Conservation (phyloP, 352 stramenopile genomes). For the Globisporangium radiosum region DNA sequence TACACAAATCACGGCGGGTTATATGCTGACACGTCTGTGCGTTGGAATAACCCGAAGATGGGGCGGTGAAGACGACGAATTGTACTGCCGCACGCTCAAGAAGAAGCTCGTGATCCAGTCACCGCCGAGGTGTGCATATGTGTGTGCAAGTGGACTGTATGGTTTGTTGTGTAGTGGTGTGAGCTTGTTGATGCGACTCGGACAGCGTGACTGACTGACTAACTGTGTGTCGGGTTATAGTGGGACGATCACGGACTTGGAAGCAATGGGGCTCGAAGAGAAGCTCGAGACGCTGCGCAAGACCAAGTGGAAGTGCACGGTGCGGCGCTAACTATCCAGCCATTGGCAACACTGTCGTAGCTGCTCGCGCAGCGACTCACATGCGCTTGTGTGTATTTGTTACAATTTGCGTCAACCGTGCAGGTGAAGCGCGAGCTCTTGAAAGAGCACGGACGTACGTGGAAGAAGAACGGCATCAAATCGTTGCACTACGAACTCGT, state of each 20-base stretch:
- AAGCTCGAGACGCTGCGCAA: conserved; percentile 32
- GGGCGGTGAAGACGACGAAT: conserved; percentile 50
- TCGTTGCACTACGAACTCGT: conserved; percentile 36
- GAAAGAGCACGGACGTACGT: conserved; percentile 47
- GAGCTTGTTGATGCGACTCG: no score
- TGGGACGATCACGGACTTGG: conserved; percentile 39
- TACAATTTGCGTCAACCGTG: not conserved
- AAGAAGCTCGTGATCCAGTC: conserved; percentile 39
- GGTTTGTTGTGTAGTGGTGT: no score
- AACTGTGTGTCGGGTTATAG: conserved; percentile 14
- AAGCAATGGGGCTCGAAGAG: conserved; percentile 32
- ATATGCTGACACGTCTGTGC: no score
- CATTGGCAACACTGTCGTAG: no score
- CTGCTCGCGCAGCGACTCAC: not conserved
- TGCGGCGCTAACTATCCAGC: not conserved
- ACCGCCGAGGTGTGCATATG: conserved; percentile 20
- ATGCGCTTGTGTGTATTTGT: not conserved
- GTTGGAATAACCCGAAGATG: conserved; percentile 12
- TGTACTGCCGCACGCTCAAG: conserved; percentile 44
- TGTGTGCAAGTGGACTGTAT: no score
- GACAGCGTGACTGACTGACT: no score
- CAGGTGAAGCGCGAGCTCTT: conserved; percentile 43
- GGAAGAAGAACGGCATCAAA: conserved; percentile 48
- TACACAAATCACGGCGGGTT: not conserved
- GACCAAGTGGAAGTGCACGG: conserved; percentile 46